Conservation (phyloP, 2,329 filamentous ascomycete genomes). For the Fusarium heterosporum region DNA sequence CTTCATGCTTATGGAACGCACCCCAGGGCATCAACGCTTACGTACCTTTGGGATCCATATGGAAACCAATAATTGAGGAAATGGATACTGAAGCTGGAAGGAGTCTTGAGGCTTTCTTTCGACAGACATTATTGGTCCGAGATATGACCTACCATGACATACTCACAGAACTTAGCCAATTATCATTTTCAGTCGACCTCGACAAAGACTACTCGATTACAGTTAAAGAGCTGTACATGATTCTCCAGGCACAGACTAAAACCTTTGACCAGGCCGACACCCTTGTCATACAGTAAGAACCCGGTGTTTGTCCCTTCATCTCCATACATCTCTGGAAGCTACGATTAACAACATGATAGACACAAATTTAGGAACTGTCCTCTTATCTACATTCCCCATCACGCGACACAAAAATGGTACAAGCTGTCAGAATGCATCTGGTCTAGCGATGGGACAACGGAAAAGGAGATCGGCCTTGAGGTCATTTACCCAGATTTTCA, state of each 20-base stretch:
- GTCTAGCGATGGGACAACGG: not conserved
- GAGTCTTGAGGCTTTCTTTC: not conserved
- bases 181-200: not conserved
- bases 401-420: not conserved
- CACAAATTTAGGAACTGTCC: not conserved
- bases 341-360: not conserved
- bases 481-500: not conserved
- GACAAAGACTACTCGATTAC: not conserved
- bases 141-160: not conserved
- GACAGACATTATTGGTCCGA: not conserved
- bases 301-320: rapidly evolving
- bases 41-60: not conserved
- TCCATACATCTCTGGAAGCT: rapidly evolving
- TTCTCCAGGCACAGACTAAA: not conserved
- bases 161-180: not conserved
- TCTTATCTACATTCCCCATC: not conserved
- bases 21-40: not conserved
- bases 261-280: not conserved
- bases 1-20: not conserved
- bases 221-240: rapidly evolving
- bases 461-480: not conserved
- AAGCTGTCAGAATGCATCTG: not conserved
- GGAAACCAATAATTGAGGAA: not conserved
- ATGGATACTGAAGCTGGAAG: not conserved
- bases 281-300: not conserved